Evolutionary conservation across 805 yeast genomes (phyloP).

Genomic region (Naumovozyma dairenensis): DNA sequence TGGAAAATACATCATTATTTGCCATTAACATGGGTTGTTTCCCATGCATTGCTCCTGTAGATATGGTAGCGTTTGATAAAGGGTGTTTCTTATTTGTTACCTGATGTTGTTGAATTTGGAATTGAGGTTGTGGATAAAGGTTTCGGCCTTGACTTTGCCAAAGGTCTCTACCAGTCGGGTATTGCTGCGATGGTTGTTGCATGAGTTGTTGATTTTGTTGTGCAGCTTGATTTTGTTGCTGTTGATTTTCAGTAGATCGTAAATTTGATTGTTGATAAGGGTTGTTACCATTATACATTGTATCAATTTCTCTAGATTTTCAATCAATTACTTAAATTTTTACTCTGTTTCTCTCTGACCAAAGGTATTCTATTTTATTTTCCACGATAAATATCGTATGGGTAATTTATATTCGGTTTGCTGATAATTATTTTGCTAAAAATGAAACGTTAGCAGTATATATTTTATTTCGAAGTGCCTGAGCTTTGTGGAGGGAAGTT

Average conservation of each 20-base stretch:
- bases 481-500: too few relatives aligned
- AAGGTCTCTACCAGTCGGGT: constrained; percentile 8
- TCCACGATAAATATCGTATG: too few relatives aligned
- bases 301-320: too few relatives aligned
- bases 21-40: constrained; percentile 44
- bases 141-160: constrained; percentile 10
- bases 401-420: too few relatives aligned
- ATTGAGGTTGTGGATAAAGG: constrained; percentile 1
- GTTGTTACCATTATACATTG: constrained; percentile 8
- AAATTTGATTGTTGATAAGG: constrained; percentile 9
- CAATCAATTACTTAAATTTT: not conserved
- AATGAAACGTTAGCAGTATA: too few relatives aligned
- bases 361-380: too few relatives aligned
- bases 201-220: constrained; percentile 6
- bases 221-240: constrained; percentile 9
- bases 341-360: not conserved
- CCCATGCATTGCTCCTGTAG: constrained; percentile 15
- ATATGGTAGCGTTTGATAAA: not conserved
- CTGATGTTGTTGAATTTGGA: constrained; percentile 4
- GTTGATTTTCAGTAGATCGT: constrained; percentile 6
- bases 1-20: constrained; percentile 42
- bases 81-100: constrained; percentile 4
- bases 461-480: too few relatives aligned
- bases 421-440: too few relatives aligned
- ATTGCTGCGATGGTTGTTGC: constrained; percentile 10